phyloP scores from a whole-genome alignment of 306 rosid genomes.

The Astragalus glycyphyllos region DNA sequence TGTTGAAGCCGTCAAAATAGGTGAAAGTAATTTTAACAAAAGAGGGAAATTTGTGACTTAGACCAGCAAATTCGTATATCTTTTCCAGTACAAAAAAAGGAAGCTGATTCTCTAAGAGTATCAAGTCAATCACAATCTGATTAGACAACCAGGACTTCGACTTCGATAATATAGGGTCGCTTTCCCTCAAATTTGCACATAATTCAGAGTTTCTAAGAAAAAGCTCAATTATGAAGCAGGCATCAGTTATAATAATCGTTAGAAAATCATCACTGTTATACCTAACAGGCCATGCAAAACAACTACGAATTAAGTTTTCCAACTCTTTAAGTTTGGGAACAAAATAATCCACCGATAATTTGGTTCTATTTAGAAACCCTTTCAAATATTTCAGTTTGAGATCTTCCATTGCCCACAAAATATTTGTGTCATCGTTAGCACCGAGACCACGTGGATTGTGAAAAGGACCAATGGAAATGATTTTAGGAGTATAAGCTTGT shows the following conservation, averaged over 20 bases:
- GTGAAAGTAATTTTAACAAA: conserved; percentile 9
- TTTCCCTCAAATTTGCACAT: neutral
- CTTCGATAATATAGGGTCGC: neutral
- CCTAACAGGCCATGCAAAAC: neutral
- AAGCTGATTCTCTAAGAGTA: conserved; percentile 29
- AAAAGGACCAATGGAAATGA: conserved; percentile 32
- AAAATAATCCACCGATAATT: neutral
- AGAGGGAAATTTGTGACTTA: neutral
- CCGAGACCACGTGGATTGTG: neutral
- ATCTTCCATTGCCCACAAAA: neutral
- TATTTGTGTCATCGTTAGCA: neutral
- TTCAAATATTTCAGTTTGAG: conserved; percentile 18
- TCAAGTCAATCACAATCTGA: conserved; percentile 7
- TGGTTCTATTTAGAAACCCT: neutral
- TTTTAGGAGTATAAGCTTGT: conserved; percentile 6
- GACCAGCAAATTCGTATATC: conserved; percentile 18
- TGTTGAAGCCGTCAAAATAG: neutral
- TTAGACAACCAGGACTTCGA: neutral
- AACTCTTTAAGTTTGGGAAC: neutral
- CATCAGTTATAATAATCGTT: neutral
- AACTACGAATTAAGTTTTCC: neutral
- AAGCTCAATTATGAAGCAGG: neutral
- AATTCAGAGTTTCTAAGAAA: neutral
- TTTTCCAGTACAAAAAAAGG: conserved; percentile 20
- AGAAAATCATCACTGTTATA: neutral